Percentiles rank a stretch among this genome's conserved stretches.
Conservation (phyloP, 2,329 filamentous ascomycete genomes). For the Fusarium sp. region DNA sequence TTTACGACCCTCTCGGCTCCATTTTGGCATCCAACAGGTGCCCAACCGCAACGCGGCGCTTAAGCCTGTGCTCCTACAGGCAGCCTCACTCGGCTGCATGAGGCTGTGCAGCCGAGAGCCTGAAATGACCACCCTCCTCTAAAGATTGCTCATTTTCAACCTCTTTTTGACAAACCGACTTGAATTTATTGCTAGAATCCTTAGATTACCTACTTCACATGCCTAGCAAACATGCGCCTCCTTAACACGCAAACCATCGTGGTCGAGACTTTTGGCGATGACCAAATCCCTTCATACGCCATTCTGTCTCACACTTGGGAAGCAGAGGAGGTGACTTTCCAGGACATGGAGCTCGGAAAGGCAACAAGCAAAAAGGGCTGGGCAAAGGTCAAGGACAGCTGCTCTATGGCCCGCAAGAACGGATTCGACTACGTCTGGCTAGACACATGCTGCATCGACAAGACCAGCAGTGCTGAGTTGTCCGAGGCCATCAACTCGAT, state of each 20-base stretch:
- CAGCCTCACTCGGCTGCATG: neutral
- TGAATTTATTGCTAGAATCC: neutral
- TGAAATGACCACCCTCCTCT: neutral
- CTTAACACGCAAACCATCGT: conserved; percentile 22
- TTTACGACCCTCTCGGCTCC: neutral
- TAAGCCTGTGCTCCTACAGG: neutral
- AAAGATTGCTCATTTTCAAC: neutral
- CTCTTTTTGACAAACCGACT: neutral
- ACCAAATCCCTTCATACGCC: conserved; percentile 26
- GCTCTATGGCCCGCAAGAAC: conserved; percentile 18
- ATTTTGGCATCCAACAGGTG: neutral
- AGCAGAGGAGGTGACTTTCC: conserved; percentile 12
- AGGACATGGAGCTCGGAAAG: conserved; percentile 5
- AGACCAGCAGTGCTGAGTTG: neutral
- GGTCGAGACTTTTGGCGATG: conserved; percentile 29
- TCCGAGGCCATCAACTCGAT: neutral
- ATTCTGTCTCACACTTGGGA: conserved; percentile 39
- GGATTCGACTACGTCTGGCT: neutral
- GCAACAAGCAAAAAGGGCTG: conserved; percentile 32
- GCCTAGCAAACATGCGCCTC: conserved; percentile 26
- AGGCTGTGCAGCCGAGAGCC: neutral
- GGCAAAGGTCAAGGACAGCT: conserved; percentile 40
- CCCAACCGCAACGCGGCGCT: neutral
- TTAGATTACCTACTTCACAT: neutral
- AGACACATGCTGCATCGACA: neutral